Base-by-base conservation (phyloP, 2,329 filamentous ascomycete species). In the Epichloe festucae region DNA sequence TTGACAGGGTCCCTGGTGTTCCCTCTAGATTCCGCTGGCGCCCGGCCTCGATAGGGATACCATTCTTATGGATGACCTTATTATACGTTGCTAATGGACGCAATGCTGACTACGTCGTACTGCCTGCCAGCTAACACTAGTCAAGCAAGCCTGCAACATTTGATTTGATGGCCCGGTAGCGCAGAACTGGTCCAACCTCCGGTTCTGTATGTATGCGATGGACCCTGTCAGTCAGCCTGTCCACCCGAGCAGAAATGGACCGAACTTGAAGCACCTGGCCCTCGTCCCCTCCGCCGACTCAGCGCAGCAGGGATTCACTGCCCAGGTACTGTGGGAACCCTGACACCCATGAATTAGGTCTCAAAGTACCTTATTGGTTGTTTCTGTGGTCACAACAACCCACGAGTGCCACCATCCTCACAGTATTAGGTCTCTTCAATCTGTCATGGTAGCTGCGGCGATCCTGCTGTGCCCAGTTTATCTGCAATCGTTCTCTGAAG, bases 341-440 rank as follows among this genome's bases (percentile, higher is more conserved):
- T 48, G 48, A 40, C 48, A 50, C 7, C 52, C 46, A 46, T 51
- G 46, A 39, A 31, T 38, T 27, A 3, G 27, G 27, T 19, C 52
- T 19, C 15, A 3, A 19, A 42, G 38, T 17, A 40, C 31, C 35
- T 46, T 27, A 55, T 55, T 55, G 51, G 51, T 45, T 17, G 34
- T 52, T 17, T 38, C 15, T 10, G 39, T 50, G 49, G 50, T 46
- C 51, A 47, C 48, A 55, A 47, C 48, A 54, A 51, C 51, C 48
- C 46, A 47, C 19, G 44, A 48, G 35, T 38, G 36, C 47, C 53
- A 51, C 50, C 36, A 8, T 36, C n/a, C 23, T 23, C 46, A 31
- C 7, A 38, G 23, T 23, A 23, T 5, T 6, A 48, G 21, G 35
- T 23, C 19, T n/a, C 8, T 14, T 27, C 8, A 35, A 35, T 35